Evolutionary conservation across 2,329 filamentous ascomycete genomes (phyloP).

Genomic region (Hyphodiscus sp.): DNA sequence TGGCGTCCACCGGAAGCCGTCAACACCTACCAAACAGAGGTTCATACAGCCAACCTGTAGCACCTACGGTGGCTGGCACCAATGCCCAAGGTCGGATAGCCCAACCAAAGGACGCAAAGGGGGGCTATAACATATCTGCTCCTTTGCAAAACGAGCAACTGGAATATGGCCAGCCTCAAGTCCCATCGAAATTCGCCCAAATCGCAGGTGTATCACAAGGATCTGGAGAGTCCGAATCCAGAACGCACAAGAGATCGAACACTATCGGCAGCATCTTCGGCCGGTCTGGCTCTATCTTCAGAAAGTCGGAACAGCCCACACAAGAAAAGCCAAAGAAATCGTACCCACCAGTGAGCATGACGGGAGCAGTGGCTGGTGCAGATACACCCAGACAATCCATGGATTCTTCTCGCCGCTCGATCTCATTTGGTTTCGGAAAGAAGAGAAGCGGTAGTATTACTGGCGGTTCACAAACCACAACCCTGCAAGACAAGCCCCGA

Average conservation of each 20-base stretch:
- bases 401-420: constrained; percentile 69
- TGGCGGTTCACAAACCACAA: constrained; percentile 41
- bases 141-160: constrained; percentile 44
- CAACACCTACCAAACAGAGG: constrained; percentile 62
- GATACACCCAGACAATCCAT: constrained; percentile 51
- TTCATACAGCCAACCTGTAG: constrained; percentile 82
- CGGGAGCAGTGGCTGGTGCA: constrained; percentile 44
- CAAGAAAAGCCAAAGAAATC: constrained; percentile 59
- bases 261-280: constrained; percentile 80
- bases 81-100: constrained; percentile 87
- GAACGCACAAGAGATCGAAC: constrained; percentile 60
- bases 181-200: constrained; percentile 51
- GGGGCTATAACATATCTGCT: constrained; percentile 61
- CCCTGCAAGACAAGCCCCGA: constrained; percentile 49
- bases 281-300: constrained; percentile 72
- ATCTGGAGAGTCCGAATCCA: constrained; percentile 38
- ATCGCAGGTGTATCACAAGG: constrained; percentile 47
- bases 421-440: constrained; percentile 62
- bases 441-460: constrained; percentile 63
- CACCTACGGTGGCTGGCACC: constrained; percentile 79
- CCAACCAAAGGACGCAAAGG: constrained; percentile 59
- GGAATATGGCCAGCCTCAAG: constrained; percentile 51
- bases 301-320: constrained; percentile 36
- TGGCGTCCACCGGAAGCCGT: constrained; percentile 55
- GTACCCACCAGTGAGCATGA: constrained; percentile 87